phyloP scores from a whole-genome alignment of 129 eudicot species.

The Chrysanthemum seticuspe region DNA sequence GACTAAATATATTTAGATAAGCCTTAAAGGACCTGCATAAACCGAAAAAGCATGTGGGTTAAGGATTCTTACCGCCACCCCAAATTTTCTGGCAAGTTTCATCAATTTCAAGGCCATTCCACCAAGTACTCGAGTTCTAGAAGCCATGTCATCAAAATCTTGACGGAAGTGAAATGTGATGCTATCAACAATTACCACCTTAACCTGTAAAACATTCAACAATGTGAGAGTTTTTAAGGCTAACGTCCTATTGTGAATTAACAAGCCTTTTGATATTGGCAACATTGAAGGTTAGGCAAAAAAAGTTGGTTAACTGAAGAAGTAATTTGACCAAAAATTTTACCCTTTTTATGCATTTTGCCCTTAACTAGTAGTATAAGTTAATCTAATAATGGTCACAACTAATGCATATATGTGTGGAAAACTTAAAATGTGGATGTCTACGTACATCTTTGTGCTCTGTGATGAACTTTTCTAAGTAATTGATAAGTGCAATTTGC shows the following conservation, averaged over 20 bases:
- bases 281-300: neutral
- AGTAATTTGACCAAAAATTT: no score
- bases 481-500: slow-evolving; percentile 72
- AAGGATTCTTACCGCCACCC: slow-evolving; percentile 69
- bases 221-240: neutral
- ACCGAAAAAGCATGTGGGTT: neutral
- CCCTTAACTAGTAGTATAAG: neutral
- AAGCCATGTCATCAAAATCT: slow-evolving; percentile 97
- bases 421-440: neutral
- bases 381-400: neutral
- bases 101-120: slow-evolving; percentile 81
- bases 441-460: slow-evolving; percentile 83
- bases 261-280: no score
- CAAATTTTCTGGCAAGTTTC: slow-evolving; percentile 72
- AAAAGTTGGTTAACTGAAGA: neutral
- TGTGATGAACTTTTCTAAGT: slow-evolving; percentile 67
- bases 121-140: slow-evolving; percentile 79
- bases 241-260: neutral
- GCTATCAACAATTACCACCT: slow-evolving; percentile 81
- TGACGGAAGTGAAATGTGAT: slow-evolving; percentile 93
- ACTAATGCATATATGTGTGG: neutral
- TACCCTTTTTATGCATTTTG: no score
- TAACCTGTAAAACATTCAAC: slow-evolving; percentile 51
- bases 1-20: neutral
- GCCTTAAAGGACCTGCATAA: neutral